Evolutionary conservation across 371 early-diverging fungal genomes (phyloP), one percentile per base, ranked within the genome.

Genomic region (Lichtheimia corymbifera): DNA sequence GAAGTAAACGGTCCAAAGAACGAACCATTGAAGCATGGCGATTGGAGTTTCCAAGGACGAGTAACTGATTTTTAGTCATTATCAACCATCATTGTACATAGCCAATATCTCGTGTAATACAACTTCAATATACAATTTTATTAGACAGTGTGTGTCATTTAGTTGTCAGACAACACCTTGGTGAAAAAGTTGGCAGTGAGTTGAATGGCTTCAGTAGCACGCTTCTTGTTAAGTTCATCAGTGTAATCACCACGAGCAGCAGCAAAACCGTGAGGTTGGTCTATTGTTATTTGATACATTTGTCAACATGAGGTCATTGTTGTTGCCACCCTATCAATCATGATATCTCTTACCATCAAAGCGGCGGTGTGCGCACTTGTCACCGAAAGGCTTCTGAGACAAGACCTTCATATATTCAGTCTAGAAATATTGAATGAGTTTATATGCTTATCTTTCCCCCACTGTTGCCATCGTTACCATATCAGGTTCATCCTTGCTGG

Each of bases 41-140:
- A 95, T 65, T 95, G 95, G 95, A 93, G 93, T 56, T 83, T 90
- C 67, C 91, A 91, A 45, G 92, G 94, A 28, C 72, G 91, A 59
- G 93, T 92, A 4, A 89, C 85, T 47, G 93, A 93, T 62, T 93
- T 93, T 83, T 93, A 75, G 68, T 35, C 35, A 35, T 35, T 35
- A 35, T 35, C 35, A 35, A 9, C 11, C 35, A 9, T 11, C 35
- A 35, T 35, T 35, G 35, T 35, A 35, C 11, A 35, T 35, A 35
- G 2, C 9, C 28, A 28, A 28, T 28, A 28, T 28, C 35, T 35
- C 11, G 35, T 35, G 35, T 35, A 35, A 35, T 35, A 35, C 35
- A 35, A 35, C 11, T 35, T 35, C 28, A 4, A 28, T 28, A 5
- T 28, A 28, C 5, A 6, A 35, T 2, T 35, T 35, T 35, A 35